Evolutionary conservation across 2,329 filamentous ascomycete genomes (phyloP).

Genomic region (Apiospora rasikravindrae): DNA sequence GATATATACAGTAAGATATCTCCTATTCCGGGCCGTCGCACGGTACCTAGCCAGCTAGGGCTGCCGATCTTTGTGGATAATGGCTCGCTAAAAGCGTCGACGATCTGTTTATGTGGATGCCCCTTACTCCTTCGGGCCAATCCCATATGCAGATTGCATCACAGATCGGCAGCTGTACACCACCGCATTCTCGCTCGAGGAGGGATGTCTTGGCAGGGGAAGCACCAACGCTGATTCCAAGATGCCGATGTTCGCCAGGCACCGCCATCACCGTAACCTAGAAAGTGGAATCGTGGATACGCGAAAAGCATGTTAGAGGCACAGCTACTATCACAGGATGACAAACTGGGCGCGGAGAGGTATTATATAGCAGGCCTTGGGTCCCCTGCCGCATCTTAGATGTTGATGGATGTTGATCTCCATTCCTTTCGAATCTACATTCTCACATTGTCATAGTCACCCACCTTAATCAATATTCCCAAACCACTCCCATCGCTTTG

Average conservation of each 20-base stretch:
- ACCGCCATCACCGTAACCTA: conserved; percentile 15
- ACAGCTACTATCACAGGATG: background rate
- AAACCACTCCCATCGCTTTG: background rate
- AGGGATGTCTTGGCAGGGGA: conserved; percentile 11
- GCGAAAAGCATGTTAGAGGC: conserved; percentile 4
- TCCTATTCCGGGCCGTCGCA: background rate
- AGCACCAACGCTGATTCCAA: background rate
- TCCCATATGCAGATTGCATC: conserved; percentile 7
- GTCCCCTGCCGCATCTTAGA: background rate
- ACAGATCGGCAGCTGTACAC: conserved; percentile 11
- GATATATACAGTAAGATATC: background rate
- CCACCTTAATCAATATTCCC: background rate
- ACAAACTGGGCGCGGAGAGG: background rate
- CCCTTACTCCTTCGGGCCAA: conserved; percentile 14
- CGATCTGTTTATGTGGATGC: conserved; percentile 14
- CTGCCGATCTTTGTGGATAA: conserved; percentile 8
- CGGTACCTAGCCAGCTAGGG: background rate
- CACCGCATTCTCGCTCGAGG: conserved; percentile 8
- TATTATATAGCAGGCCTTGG: background rate
- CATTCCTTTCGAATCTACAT: background rate
- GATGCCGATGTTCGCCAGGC: conserved; percentile 11
- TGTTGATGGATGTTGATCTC: background rate
- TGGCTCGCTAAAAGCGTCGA: background rate
- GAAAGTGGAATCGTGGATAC: conserved; percentile 11
- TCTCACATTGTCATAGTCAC: background rate